Evolutionary conservation across 2,329 filamentous ascomycete species (phyloP).

Genomic region (Phialophora tarda): DNA sequence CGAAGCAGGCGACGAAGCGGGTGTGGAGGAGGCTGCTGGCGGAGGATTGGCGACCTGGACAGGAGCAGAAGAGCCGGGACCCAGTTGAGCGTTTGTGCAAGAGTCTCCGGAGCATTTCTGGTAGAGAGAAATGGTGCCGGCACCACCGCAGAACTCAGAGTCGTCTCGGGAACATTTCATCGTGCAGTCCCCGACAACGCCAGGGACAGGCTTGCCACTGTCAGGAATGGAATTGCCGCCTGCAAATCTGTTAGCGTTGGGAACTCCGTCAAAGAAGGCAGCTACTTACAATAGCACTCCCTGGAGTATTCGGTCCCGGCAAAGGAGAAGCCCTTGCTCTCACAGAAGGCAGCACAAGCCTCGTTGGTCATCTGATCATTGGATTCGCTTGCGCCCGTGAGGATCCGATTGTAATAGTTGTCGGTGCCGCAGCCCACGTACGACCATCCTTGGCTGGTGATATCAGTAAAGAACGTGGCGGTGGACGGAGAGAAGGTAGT

Average conservation of each 20-base stretch:
- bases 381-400: conserved; percentile 39
- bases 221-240: conserved; percentile 37
- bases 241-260: conserved; percentile 17
- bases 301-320: conserved; percentile 43
- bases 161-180: conserved; percentile 41
- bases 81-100: conserved; percentile 33
- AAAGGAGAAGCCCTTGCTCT: conserved; percentile 43
- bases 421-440: conserved; percentile 67
- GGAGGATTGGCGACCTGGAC: conserved; percentile 18
- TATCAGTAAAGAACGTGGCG: conserved; percentile 53
- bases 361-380: conserved; percentile 41
- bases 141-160: conserved; percentile 40
- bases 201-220: conserved; percentile 38
- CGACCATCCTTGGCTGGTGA: conserved; percentile 60
- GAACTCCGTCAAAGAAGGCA: background rate
- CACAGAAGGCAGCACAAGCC: conserved; percentile 43
- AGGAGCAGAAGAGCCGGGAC: conserved; percentile 12
- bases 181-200: conserved; percentile 40
- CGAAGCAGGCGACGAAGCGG: conserved; percentile 1
- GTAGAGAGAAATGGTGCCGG: conserved; percentile 39
- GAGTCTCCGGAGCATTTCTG: conserved; percentile 39
- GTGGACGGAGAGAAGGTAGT: conserved; percentile 41
- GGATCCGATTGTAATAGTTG: conserved; percentile 47
- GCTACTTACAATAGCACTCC: conserved; percentile 39
- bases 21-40: conserved; percentile 11